These are phyloP conservation scores for Phytophthora cryptogea DNA, from an alignment of 352 stramenopile genomes.

Conservation along the genomic window DNA sequence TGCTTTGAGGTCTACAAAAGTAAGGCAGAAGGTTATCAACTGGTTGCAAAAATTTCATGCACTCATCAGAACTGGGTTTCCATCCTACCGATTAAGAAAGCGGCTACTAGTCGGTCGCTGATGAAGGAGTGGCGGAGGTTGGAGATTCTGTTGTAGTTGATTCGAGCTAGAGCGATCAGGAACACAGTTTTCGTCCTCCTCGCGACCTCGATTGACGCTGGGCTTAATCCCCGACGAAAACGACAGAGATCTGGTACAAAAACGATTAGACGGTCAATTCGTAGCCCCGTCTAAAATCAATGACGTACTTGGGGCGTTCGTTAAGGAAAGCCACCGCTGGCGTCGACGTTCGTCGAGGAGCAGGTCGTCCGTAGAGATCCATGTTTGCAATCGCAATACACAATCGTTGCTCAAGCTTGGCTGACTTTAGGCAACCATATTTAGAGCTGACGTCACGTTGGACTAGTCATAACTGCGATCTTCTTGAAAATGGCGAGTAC, in stretches of 20 bases:
- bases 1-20: constrained; percentile 50
- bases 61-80: not conserved
- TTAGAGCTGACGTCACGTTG: constrained; percentile 4
- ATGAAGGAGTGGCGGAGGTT: constrained; percentile 9
- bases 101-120: constrained; percentile 30
- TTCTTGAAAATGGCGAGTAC: not conserved
- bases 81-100: constrained; percentile 22
- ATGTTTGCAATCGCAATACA: constrained; percentile 23
- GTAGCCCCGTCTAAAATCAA: not conserved
- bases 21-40: not conserved
- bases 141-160: constrained; percentile 12
- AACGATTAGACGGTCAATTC: not conserved
- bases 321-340: constrained; percentile 48
- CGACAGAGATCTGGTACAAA: constrained; percentile 27
- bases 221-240: constrained; percentile 35
- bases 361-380: constrained; percentile 54
- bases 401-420: not conserved
- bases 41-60: not conserved
- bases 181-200: constrained; percentile 11
- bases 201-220: not conserved
- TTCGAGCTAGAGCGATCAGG: constrained; percentile 7
- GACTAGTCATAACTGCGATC: not conserved
- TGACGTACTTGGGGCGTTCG: constrained; percentile 36
- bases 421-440: constrained; percentile 21
- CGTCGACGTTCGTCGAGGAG: constrained; percentile 24